Evolutionary conservation across 2,329 filamentous ascomycete species (phyloP).

Genomic region (Setomelanomma holmii): DNA sequence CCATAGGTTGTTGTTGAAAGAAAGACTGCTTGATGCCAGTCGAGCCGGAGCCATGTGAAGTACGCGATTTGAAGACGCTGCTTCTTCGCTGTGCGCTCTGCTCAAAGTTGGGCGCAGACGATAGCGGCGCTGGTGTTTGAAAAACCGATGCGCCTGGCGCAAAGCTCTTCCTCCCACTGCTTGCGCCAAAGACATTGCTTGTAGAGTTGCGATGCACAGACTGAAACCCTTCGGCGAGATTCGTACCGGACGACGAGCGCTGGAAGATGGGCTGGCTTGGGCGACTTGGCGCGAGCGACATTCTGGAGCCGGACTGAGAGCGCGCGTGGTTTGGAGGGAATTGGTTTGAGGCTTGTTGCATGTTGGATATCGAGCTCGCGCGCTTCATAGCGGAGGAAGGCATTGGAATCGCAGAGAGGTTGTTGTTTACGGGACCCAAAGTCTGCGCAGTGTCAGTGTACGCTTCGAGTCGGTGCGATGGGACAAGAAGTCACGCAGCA

Average conservation of each 20-base stretch:
- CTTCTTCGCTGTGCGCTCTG: constrained; percentile 72
- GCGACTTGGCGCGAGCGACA: constrained; percentile 80
- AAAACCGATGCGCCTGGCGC: constrained; percentile 62
- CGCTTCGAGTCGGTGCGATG: constrained; percentile 8
- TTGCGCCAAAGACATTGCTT: constrained; percentile 66
- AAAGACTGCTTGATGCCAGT: constrained; percentile 83
- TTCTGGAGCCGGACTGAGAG: constrained; percentile 80
- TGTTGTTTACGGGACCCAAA: constrained; percentile 81
- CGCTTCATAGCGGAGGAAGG: constrained; percentile 94
- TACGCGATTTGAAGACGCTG: constrained; percentile 66
- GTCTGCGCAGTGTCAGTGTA: constrained; percentile 64
- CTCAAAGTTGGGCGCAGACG: constrained; percentile 56
- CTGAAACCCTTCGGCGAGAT: constrained; percentile 81
- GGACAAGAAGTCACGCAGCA: constrained; percentile 21
- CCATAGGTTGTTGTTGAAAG: constrained; percentile 84
- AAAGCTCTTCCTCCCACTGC: constrained; percentile 73
- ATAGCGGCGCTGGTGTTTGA: constrained; percentile 53
- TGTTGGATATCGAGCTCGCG: constrained; percentile 76
- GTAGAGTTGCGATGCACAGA: constrained; percentile 87
- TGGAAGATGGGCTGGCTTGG: constrained; percentile 88
- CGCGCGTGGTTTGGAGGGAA: constrained; percentile 71
- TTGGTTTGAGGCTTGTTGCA: constrained; percentile 59
- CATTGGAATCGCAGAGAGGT: constrained; percentile 81
- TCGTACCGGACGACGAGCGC: constrained; percentile 81
- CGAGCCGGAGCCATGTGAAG: constrained; percentile 72